Percentiles rank a stretch among this genome's conserved stretches.
phyloP scores from a whole-genome alignment of 805 yeast genomes.

The Candida chilensis region DNA sequence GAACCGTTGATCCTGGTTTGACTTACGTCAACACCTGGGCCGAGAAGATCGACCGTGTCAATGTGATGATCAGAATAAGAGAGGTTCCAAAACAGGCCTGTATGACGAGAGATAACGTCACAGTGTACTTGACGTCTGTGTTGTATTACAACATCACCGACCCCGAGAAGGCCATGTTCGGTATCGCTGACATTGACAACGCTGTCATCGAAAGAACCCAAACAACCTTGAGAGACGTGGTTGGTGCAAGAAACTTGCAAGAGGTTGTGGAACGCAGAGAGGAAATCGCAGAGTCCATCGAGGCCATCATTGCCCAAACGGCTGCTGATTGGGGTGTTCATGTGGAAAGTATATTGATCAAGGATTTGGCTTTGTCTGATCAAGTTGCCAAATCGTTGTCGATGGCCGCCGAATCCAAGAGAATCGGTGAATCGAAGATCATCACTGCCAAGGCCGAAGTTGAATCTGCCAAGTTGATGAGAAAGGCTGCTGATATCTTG shows the following conservation, averaged over 20 bases:
- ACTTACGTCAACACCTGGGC: conserved; percentile 56
- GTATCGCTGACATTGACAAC: conserved; percentile 40
- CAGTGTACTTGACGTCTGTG: conserved; percentile 54
- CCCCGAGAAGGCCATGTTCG: conserved; percentile 58
- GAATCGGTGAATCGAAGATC: conserved; percentile 71
- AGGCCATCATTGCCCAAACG: conserved; percentile 48
- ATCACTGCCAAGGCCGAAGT: conserved; percentile 71
- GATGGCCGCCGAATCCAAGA: conserved; percentile 67
- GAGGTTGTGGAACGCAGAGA: conserved; percentile 69
- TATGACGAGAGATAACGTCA: conserved; percentile 64
- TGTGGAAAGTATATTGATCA: conserved; percentile 59
- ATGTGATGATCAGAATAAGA: conserved; percentile 47
- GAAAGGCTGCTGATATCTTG: conserved; percentile 70
- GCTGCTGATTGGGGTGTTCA: conserved; percentile 66
- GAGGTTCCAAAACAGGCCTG: conserved; percentile 63
- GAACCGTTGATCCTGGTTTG: conserved; percentile 64
- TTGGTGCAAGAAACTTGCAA: conserved; percentile 57
- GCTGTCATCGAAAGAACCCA: conserved; percentile 63
- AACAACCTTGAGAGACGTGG: conserved; percentile 64
- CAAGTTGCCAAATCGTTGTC: conserved; percentile 53
- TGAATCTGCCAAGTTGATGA: conserved; percentile 66
- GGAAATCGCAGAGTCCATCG: conserved; percentile 59
- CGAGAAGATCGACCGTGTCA: conserved; percentile 41
- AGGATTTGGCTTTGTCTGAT: conserved; percentile 49
- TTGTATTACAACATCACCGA: conserved; percentile 58